Percentiles rank a stretch among this genome's conserved stretches.
Evolutionary conservation across 1,284 basidiomycete genomes (phyloP).

Genomic region (Malassezia psittaci): DNA sequence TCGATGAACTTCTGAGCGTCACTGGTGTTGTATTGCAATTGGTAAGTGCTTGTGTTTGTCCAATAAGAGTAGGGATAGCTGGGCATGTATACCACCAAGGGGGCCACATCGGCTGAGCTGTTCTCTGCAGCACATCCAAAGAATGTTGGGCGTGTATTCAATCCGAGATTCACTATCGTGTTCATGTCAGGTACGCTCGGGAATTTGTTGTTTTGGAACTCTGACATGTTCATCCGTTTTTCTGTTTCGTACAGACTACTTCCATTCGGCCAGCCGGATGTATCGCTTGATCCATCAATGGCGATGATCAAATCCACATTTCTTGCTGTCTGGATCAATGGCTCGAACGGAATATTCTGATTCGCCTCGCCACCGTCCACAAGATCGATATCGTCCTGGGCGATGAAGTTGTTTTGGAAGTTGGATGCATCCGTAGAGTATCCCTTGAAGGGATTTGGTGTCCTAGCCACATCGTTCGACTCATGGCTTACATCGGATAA

Average conservation of each 20-base stretch:
- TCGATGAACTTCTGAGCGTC: conserved; percentile 35
- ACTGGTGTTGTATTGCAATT: conserved; percentile 46
- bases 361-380: conserved; percentile 39
- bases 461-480: conserved; percentile 50
- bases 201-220: conserved; percentile 44
- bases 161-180: conserved; percentile 58
- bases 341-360: conserved; percentile 59
- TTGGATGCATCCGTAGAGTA: conserved; percentile 34
- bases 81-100: conserved; percentile 50
- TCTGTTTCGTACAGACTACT: conserved; percentile 49
- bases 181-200: conserved; percentile 50
- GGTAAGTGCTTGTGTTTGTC: conserved; percentile 36
- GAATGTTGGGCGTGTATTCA: conserved; percentile 62
- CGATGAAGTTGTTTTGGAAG: conserved; percentile 20
- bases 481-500: conserved; percentile 26
- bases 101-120: conserved; percentile 41
- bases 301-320: conserved; percentile 61
- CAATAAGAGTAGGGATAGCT: conserved; percentile 50
- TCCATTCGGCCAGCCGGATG: conserved; percentile 58
- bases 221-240: conserved; percentile 19
- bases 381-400: conserved; percentile 28
- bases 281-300: conserved; percentile 57
- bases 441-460: conserved; percentile 50
- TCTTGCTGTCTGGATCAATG: conserved; percentile 58
- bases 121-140: conserved; percentile 57